Base-by-base conservation (phyloP, 805 yeast species). In the Nakazawaea holstii region DNA sequence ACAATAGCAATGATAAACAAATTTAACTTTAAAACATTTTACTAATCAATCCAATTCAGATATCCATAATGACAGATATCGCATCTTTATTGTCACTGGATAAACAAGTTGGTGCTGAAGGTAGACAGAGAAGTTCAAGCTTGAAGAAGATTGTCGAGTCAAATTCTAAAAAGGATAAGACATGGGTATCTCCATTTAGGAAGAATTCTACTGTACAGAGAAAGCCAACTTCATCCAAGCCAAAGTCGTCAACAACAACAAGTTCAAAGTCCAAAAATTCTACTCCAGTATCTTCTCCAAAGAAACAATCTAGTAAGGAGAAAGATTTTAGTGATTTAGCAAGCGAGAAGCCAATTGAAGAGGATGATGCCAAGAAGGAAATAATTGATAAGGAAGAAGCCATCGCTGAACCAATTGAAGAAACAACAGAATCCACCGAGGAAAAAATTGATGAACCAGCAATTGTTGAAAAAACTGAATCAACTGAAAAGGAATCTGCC, bases 121-220 rank as follows among this genome's bases (percentile, higher is more conserved):
- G 15, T 2, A 42, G 39, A 27, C 28, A 37, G 30, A 35, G 46
- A 32, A 26, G 35, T 17, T 45, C 48, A 7, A 26, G 33, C 10
- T 40, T 46, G 41, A 46, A 40, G 32, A 40, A 40, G 27, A 28
- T 31, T 27, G 45, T 46, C 7, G 46, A 46, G n/a, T n/a, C 45
- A 5, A 46, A 41, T 27, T 7, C 38, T n/a, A 41, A 46, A 15
- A 26, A 35, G 13, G 29, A 35, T 14, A 31, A 37, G 30, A 43
- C 26, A n/a, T 50, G 48, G 50, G 45, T 50, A 6, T 59, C 62
- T 3, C 62, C 61, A 10, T 59, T 59, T 37, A 55, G 62, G 43
- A 44, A 43, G 33, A 28, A 11, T 13, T 24, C 10, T n/a, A 28
- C 8, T 20, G 10, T 26, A 14, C 6, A 26, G 13, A 43, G 29